Conservation (phyloP, 495 filamentous ascomycete species). For the Aspergillus funiculosus region DNA sequence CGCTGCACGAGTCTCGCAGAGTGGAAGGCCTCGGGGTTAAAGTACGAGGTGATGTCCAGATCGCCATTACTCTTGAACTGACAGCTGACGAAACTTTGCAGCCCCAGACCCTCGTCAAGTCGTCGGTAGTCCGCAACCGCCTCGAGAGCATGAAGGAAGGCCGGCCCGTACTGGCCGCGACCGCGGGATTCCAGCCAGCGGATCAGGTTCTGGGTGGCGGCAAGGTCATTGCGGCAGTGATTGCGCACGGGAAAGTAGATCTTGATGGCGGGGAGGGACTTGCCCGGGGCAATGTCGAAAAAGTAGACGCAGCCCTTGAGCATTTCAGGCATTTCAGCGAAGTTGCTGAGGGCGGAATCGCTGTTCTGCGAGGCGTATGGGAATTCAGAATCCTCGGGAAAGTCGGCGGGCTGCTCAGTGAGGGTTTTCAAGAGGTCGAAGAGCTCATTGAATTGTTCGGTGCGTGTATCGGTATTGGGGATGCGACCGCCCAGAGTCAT, state of each 20-base stretch:
- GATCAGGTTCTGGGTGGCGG: constrained; percentile 2
- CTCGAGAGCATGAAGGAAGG: constrained; percentile 3
- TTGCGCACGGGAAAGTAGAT: constrained; percentile 9
- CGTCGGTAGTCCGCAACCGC: constrained; percentile 5
- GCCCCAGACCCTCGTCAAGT: constrained; percentile 1
- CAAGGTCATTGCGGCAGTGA: constrained; percentile 4
- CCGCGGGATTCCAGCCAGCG: constrained; percentile 4
- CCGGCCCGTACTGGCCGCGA: not conserved
- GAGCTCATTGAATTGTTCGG: constrained; percentile 2
- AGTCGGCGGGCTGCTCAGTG: not conserved
- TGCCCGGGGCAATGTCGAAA: constrained; percentile 8
- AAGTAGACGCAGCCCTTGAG: constrained; percentile 6
- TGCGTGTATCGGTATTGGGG: not conserved
- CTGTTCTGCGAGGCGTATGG: not conserved
- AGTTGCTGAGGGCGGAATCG: not conserved
- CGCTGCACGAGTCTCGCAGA: not conserved
- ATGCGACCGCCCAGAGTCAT: constrained; percentile 6
- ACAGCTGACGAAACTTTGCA: constrained; percentile 5
- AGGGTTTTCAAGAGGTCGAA: constrained; percentile 6
- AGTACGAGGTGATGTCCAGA: constrained; percentile 5
- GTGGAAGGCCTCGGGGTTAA: constrained; percentile 7
- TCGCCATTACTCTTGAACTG: constrained; percentile 1
- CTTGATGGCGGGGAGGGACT: not conserved
- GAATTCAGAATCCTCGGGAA: constrained; percentile 2
- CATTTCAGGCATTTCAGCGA: not conserved